Conservation (phyloP, 768 basidiomycete species). For the Russula dissimulans region DNA sequence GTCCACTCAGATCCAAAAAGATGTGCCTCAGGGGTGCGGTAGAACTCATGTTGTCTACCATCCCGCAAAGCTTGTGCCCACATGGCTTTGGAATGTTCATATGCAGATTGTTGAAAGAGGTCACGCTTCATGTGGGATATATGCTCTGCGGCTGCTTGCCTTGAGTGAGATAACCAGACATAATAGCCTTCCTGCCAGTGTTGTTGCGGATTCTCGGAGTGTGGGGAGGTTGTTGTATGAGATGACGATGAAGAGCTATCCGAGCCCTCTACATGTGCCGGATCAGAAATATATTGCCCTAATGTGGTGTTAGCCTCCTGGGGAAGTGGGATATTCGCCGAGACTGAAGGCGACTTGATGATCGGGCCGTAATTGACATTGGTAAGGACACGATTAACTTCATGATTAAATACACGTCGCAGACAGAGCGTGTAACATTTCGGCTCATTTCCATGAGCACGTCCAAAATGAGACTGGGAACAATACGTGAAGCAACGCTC, state of each 20-base stretch:
- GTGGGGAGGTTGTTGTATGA: neutral
- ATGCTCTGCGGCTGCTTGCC: slow-evolving; percentile 45
- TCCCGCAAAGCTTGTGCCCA: slow-evolving; percentile 45
- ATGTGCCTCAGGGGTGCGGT: slow-evolving; percentile 10
- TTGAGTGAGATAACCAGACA: slow-evolving; percentile 53
- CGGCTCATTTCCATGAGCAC: slow-evolving; percentile 26
- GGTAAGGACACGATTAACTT: slow-evolving; percentile 25
- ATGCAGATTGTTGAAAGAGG: slow-evolving; percentile 41
- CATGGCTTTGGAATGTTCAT: slow-evolving; percentile 34
- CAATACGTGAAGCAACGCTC: slow-evolving; percentile 32
- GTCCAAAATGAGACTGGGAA: slow-evolving; percentile 27
- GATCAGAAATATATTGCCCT: slow-evolving; percentile 27
- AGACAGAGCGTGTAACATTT: slow-evolving; percentile 31
- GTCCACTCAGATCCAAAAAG: slow-evolving; percentile 14
- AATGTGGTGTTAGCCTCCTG: slow-evolving; percentile 12
- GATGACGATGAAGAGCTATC: slow-evolving; percentile 5
- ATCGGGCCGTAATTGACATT: slow-evolving; percentile 10
- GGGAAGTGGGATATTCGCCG: slow-evolving; percentile 13
- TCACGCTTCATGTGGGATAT: slow-evolving; percentile 50
- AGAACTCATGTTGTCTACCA: slow-evolving; percentile 28
- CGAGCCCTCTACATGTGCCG: neutral
- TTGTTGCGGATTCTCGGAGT: slow-evolving; percentile 32
- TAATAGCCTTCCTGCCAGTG: slow-evolving; percentile 75
- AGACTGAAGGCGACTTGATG: slow-evolving; percentile 10
- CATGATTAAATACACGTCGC: slow-evolving; percentile 30